Evolutionary conservation across 169 alveolate species (phyloP), one percentile per base, ranked within the genome.

Genomic region (Babesia sp.): DNA sequence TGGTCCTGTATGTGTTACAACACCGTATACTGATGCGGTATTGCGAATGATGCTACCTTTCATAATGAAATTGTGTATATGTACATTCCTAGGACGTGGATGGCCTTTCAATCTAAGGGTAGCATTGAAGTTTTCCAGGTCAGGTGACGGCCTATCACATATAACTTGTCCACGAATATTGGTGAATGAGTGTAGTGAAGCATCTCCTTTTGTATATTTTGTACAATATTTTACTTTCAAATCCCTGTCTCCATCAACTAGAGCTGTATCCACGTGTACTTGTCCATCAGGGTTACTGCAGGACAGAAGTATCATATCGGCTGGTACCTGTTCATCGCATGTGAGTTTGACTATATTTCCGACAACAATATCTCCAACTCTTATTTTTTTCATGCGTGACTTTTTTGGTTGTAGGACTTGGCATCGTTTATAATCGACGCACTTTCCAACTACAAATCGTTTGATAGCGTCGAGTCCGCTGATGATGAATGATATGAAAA

Each of bases 241-340:
- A 54, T 90, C 85, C 14, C 84, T 69, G 37, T 73, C 82, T 24
- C 94, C 94, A 54, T 85, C 91, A 31, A 90, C 41, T 53, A 72
- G 67, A 1, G 91, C 70, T 11, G 92, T 83, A 56, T 84, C 94
- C 16, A 85, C 71, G 66, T 85, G 81, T 18, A 90, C 88, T 31
- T 74, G 71, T 29, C 94, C 94, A 36, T 90, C 92, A 28, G 72
- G 71, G 64, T 85, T 83, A 70, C 91, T 90, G 46, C 86, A 80
- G 48, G 86, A 71, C 63, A 90, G 51, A 12, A 85, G 48, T 37
- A 90, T 64, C 58, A 80, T 81, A 63, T 90, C 94, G 18, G 94
- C 91, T 14, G 94, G 94, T 3, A 85, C 91, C 71, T 78, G 80
- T 26, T 90, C 94, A 61, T 85, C 91, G 57, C 82, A 84, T 50